Conservation (phyloP, 2,329 filamentous ascomycete species). For the Aspergillus sp. region DNA sequence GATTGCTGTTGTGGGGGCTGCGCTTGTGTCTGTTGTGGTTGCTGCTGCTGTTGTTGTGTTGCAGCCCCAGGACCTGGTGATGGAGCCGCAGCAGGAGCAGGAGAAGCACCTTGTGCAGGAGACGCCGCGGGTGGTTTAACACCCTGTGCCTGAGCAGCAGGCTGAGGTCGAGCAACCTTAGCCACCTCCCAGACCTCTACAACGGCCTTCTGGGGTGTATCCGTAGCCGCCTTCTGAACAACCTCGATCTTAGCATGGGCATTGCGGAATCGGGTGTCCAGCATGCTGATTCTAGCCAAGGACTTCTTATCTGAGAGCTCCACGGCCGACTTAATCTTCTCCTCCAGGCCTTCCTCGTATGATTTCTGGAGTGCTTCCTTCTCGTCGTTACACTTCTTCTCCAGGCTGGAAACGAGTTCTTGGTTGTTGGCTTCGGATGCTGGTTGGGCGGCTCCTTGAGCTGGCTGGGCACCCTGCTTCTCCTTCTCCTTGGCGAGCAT, state of each 20-base stretch:
- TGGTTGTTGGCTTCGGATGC: constrained; percentile 19
- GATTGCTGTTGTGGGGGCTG: constrained; percentile 8
- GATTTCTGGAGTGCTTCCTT: constrained; percentile 36
- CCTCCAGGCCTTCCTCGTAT: constrained; percentile 51
- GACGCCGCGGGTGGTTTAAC: constrained; percentile 20
- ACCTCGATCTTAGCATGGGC: constrained; percentile 66
- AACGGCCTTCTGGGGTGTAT: constrained; percentile 77
- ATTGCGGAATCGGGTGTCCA: constrained; percentile 58
- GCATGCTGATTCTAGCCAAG: constrained; percentile 67
- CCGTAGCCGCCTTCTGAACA: constrained; percentile 71
- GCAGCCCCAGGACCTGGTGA: constrained; percentile 8
- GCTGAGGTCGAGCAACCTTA: constrained; percentile 54
- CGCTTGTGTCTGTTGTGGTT: constrained; percentile 5
- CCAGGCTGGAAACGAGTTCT: constrained; percentile 30
- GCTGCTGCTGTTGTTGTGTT: constrained; percentile 1
- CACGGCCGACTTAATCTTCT: constrained; percentile 51
- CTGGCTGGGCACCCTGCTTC: constrained; percentile 25
- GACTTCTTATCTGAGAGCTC: constrained; percentile 68
- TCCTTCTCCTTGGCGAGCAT: constrained; percentile 38
- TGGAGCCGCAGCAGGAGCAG: constrained; percentile 13
- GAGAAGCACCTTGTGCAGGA: constrained; percentile 12
- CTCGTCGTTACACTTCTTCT: constrained; percentile 34
- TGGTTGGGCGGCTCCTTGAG: constrained; percentile 9
- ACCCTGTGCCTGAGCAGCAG: constrained; percentile 28
- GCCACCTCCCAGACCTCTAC: constrained; percentile 79